These are phyloP conservation scores for Colletotrichum filicis DNA, from an alignment of 2,329 filamentous ascomycete species.

Conservation along the genomic window DNA sequence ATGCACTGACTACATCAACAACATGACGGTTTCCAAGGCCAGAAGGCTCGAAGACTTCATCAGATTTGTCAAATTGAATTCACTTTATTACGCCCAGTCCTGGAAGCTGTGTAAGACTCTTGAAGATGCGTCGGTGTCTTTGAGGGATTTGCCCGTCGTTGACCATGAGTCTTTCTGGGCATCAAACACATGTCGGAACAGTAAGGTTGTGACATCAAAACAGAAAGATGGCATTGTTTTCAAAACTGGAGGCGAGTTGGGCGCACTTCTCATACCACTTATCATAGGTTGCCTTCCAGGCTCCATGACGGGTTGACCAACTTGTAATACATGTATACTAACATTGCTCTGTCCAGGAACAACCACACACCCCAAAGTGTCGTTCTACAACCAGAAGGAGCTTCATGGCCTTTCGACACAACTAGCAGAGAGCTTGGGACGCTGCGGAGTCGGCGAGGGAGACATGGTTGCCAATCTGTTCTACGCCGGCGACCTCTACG, in stretches of 20 bases:
- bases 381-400: conserved; percentile 22
- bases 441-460: conserved; percentile 15
- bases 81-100: conserved; percentile 16
- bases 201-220: conserved; percentile 24
- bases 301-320: too few relatives aligned
- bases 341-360: conserved; percentile 2
- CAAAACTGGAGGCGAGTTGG: conserved; percentile 18
- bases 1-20: neutral
- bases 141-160: conserved; percentile 9
- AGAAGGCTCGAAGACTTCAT: conserved; percentile 10
- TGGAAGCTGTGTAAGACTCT: neutral
- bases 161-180: conserved; percentile 25
- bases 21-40: neutral
- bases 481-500: conserved; percentile 31
- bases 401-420: conserved; percentile 18
- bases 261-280: too few relatives aligned
- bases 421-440: conserved; percentile 15
- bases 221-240: conserved; percentile 28
- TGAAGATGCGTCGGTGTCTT: neutral
- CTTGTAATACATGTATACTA: too few relatives aligned
- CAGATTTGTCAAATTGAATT: conserved; percentile 19
- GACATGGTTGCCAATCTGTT: conserved; percentile 29
- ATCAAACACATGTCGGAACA: conserved; percentile 25
- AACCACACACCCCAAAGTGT: conserved; percentile 29
- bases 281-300: too few relatives aligned